Conservation (phyloP, 805 yeast genomes). For the Lachancea sp. region DNA sequence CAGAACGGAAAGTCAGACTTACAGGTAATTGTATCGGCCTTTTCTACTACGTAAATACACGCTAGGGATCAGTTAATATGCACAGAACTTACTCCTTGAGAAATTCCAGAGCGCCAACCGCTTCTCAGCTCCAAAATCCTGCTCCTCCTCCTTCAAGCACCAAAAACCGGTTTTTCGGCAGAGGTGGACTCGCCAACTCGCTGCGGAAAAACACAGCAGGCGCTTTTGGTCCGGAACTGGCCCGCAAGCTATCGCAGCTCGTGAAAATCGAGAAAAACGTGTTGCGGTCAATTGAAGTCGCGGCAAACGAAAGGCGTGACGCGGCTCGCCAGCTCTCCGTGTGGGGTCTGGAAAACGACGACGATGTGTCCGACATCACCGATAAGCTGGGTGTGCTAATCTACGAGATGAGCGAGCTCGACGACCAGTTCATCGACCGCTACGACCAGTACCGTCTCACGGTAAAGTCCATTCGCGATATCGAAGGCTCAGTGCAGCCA, state of each 20-base stretch:
- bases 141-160: constrained; percentile 93
- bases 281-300: constrained; percentile 69
- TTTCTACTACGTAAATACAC: not conserved
- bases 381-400: constrained; percentile 80
- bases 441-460: constrained; percentile 84
- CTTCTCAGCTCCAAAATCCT: constrained; percentile 87
- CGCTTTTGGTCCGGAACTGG: constrained; percentile 70
- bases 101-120: constrained; percentile 93
- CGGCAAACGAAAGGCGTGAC: constrained; percentile 70
- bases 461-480: constrained; percentile 72
- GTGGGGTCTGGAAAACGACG: constrained; percentile 87
- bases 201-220: constrained; percentile 72
- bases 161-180: constrained; percentile 79
- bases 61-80: constrained; percentile 54
- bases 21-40: too few relatives aligned
- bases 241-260: constrained; percentile 65
- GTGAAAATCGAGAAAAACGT: constrained; percentile 80
- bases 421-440: constrained; percentile 79
- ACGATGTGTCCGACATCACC: constrained; percentile 78
- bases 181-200: constrained; percentile 52
- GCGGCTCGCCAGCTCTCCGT: constrained; percentile 75
- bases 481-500: constrained; percentile 84
- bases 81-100: constrained; percentile 98
- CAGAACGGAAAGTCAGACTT: too few relatives aligned
- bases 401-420: constrained; percentile 79